Base-by-base conservation (phyloP, 192 early-diverging fungal species). In the Chytriomyces sp. region DNA sequence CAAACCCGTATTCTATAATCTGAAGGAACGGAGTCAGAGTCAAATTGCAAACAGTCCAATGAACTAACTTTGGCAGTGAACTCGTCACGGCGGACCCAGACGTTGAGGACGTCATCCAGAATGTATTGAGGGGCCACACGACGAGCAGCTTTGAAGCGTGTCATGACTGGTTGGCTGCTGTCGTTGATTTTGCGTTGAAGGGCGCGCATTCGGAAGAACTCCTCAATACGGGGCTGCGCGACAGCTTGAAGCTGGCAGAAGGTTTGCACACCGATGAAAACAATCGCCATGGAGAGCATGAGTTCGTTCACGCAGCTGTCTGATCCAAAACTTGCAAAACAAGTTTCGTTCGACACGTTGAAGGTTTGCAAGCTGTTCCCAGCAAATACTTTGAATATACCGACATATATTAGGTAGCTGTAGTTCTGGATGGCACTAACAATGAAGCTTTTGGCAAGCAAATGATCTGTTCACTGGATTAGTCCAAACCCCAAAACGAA, bases 1-100 rank as follows among this genome's bases (percentile, higher is more conserved):
- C 81, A 76, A 86, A 92, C 8, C 90, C 91, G 81, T 88, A 90
- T 76, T 91, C 86, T 30, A 89, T 73, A 4, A 90, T 84, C 68
- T 72, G 62, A 36, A n/a, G n/a, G n/a, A n/a, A n/a, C n/a, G n/a
- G n/a, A n/a, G n/a, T 12, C 10, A 28, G 56, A n/a, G 26, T 8
- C 10, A 8, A 10, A 10, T 6, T 31, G 31, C 10, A 22, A 26
- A 58, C 7, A 58, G 26, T 58, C 56, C 22, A 31, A 28, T 7
- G 6, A 58, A 26, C n/a, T n/a, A 37, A n/a, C 44, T 49, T 49
- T 49, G 56, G n/a, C 30, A 22, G 53, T 37, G 38, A 70, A 58
- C 33, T 70, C 54, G 25, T 31, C n/a, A n/a, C 38, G 10, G 32
- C 32, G 60, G 6, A 52, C 36, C 72, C 72, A 73, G 2, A 52